Base-by-base conservation (phyloP, 768 basidiomycete genomes). In the Candolleomyces aberdarensis region DNA sequence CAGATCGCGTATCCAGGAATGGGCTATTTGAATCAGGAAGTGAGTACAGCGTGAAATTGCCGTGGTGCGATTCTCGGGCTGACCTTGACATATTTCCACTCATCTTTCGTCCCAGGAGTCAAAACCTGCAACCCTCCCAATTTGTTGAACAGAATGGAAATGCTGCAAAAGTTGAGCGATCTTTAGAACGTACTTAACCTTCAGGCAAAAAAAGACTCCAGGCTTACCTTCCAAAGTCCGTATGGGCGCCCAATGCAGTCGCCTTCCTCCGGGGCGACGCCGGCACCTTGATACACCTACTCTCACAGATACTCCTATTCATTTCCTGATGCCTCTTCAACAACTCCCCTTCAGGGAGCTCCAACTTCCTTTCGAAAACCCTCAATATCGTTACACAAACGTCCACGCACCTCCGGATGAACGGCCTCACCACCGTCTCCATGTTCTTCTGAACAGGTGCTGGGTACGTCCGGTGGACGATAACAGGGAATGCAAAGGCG, bases 181-280 rank as follows among this genome's bases (percentile, higher is more conserved):
- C 50, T 80, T 74, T 26, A 73, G 71, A 65, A 65, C 26, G 26
- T 26, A 26, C 26, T 26, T 26, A 3, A 26, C 26, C 3, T 26
- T 26, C 26, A 26, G 26, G 26, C 26, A 26, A 3, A 26, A 1
- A 3, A 26, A 26, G n/a, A 36, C 2, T 5, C 6, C 36, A 31
- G 1, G 43, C 81, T 67, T 64, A 87, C 86, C 59, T 85, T 64
- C 88, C 87, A 63, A 89, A 89, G 69, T 89, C 88, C 3, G 87
- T 88, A 67, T 90, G 89, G 1, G 83, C 82, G n/a, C 86, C 86
- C n/a, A 88, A n/a, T n/a, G n/a, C n/a, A n/a, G n/a, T n/a, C n/a
- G 71, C 78, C 6, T 77, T 72, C 40, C 58, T 76, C 15, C 71
- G 68, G 0, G 63, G 65, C 3, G 72, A 70, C 58, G 68, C n/a